Percentiles rank a stretch among this genome's conserved stretches.
phyloP scores from a whole-genome alignment of 306 rosid species.

The Glycyrrhiza uralensis region DNA sequence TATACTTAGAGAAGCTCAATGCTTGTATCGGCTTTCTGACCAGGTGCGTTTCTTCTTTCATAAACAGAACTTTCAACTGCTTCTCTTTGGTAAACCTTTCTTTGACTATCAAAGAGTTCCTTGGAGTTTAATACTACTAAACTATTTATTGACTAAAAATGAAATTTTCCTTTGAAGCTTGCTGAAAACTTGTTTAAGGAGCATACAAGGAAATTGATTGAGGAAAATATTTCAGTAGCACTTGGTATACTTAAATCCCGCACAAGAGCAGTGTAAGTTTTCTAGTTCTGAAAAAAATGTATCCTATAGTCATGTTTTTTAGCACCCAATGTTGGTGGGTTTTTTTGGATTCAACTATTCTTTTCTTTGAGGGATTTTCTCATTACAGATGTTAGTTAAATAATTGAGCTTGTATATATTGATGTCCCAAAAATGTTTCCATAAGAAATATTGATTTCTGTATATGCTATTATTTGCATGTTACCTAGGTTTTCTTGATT shows the following conservation, averaged over 20 bases:
- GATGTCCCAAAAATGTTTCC: not conserved
- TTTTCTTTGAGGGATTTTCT: constrained; percentile 8
- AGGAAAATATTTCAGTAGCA: constrained; percentile 70
- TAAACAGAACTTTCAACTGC: not conserved
- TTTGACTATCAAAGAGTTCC: not conserved
- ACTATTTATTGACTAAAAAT: constrained; percentile 1
- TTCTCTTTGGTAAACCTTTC: constrained; percentile 6
- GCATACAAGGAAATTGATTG: constrained; percentile 72
- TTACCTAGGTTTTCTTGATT: not conserved
- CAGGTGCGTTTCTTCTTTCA: constrained; percentile 55
- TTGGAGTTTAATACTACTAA: constrained; percentile 7
- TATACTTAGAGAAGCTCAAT: constrained; percentile 71
- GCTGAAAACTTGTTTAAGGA: constrained; percentile 77
- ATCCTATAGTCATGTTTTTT: not conserved
- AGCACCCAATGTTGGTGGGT: not conserved
- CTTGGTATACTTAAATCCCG: constrained; percentile 67
- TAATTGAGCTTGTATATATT: not conserved
- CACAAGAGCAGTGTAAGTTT: constrained; percentile 71
- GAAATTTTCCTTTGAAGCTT: constrained; percentile 49
- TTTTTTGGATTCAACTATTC: not conserved
- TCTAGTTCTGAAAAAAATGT: not conserved
- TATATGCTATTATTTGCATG: not conserved
- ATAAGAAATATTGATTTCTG: not conserved
- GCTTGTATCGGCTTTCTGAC: constrained; percentile 58
- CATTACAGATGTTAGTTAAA: not conserved